Conservation (phyloP, 768 basidiomycete species). For the Trametes elegans region DNA sequence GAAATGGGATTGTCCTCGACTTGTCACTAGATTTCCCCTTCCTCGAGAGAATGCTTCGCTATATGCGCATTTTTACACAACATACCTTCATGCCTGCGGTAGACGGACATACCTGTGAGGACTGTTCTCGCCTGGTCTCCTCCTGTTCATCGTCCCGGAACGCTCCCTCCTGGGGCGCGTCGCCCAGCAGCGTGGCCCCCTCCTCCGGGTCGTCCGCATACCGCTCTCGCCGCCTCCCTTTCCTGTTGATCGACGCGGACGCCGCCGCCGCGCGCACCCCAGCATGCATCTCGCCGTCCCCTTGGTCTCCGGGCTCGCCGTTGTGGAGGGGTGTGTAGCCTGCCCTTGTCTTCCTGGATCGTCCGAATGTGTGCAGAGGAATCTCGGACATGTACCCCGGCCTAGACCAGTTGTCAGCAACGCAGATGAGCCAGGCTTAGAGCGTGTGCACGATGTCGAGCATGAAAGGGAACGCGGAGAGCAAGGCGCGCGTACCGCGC, state of each 20-base stretch:
- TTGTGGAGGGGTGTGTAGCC: slow-evolving; percentile 46
- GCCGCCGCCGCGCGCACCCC: slow-evolving; percentile 35
- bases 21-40: slow-evolving; percentile 52
- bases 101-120: slow-evolving; percentile 25
- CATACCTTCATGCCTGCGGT: background rate
- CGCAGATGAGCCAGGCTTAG: slow-evolving; percentile 1
- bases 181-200: slow-evolving; percentile 48
- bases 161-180: slow-evolving; percentile 35
- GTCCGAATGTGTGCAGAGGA: slow-evolving; percentile 60
- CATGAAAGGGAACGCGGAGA: slow-evolving; percentile 5
- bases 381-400: slow-evolving; percentile 61
- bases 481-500: no score
- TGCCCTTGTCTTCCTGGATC: slow-evolving; percentile 43
- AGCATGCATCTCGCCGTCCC: slow-evolving; percentile 28
- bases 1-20: slow-evolving; percentile 76
- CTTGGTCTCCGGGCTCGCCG: slow-evolving; percentile 28
- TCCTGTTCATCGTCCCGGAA: slow-evolving; percentile 39
- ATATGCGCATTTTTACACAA: background rate
- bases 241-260: slow-evolving; percentile 32
- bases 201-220: slow-evolving; percentile 69
- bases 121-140: slow-evolving; percentile 23
- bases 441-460: background rate
- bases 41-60: slow-evolving; percentile 29
- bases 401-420: slow-evolving; percentile 3
- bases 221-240: slow-evolving; percentile 47